phyloP scores from a whole-genome alignment of 768 basidiomycete species.

The Asterophora parasitica region DNA sequence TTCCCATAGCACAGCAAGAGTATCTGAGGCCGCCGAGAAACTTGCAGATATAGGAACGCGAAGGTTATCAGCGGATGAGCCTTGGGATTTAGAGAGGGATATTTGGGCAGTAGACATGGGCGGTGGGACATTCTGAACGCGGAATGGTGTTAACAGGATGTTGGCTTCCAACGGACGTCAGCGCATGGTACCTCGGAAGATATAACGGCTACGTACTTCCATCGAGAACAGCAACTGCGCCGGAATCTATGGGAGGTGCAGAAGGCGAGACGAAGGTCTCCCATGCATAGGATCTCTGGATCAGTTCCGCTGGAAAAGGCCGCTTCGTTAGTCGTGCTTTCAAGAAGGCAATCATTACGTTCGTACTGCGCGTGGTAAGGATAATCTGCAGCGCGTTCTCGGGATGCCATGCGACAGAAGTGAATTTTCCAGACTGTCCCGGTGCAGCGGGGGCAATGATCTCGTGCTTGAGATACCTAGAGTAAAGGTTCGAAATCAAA shows the following conservation, averaged over 20 bases:
- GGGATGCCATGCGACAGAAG: constrained; percentile 81
- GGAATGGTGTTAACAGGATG: constrained; percentile 86
- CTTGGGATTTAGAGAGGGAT: constrained; percentile 20
- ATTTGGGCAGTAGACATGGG: constrained; percentile 80
- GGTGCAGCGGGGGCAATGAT: constrained; percentile 42
- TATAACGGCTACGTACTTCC: constrained; percentile 54
- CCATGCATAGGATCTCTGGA: constrained; percentile 69
- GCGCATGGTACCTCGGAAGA: neutral
- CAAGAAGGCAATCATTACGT: neutral
- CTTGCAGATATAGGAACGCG: constrained; percentile 61
- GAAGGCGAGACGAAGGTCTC: constrained; percentile 65
- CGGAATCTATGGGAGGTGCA: constrained; percentile 67
- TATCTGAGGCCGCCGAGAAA: constrained; percentile 54
- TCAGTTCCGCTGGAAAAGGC: constrained; percentile 38
- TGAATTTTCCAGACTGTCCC: constrained; percentile 50
- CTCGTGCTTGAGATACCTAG: constrained; percentile 92
- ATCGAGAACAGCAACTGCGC: constrained; percentile 84
- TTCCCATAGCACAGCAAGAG: constrained; percentile 66
- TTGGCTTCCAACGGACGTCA: constrained; percentile 40
- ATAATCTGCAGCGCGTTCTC: constrained; percentile 66
- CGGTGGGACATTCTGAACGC: constrained; percentile 94
- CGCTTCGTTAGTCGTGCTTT: neutral
- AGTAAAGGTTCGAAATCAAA: neutral
- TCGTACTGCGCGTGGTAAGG: constrained; percentile 62
- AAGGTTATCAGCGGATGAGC: constrained; percentile 14